A percentile compares a stretch with the other conserved stretches of the same genome.
Evolutionary conservation across 495 filamentous ascomycete species (phyloP).

Genomic region (Tuber microsphaerosporum): DNA sequence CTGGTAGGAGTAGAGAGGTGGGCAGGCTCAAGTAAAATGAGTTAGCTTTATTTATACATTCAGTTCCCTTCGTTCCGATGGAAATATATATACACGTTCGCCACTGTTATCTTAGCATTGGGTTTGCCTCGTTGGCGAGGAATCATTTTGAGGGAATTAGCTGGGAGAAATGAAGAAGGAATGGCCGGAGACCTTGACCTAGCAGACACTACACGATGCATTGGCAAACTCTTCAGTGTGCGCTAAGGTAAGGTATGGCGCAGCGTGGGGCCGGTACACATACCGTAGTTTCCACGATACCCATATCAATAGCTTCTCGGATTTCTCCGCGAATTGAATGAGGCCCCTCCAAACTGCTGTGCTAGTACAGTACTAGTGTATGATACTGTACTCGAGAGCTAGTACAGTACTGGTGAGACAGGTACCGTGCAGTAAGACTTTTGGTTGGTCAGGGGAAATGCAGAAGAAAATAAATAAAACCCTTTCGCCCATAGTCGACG

Average conservation of each 20-base stretch:
- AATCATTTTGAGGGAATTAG: not conserved
- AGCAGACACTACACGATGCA: not conserved
- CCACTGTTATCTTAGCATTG: not conserved
- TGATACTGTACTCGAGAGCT: too few relatives aligned
- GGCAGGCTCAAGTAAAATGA: not conserved
- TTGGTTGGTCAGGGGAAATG: slow-evolving; percentile 3
- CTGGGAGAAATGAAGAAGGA: not conserved
- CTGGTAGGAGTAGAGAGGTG: not conserved
- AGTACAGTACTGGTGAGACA: too few relatives aligned
- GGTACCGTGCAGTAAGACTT: not conserved
- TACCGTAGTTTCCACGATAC: not conserved
- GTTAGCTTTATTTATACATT: not conserved
- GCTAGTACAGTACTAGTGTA: too few relatives aligned
- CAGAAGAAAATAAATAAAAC: slow-evolving; percentile 20
- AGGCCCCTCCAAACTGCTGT: not conserved
- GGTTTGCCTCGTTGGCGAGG: not conserved
- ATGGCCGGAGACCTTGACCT: not conserved
- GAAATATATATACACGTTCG: not conserved
- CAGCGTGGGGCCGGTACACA: not conserved
- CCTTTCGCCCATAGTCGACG: slow-evolving; percentile 13
- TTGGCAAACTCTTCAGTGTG: not conserved
- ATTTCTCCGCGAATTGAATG: slow-evolving; percentile 1
- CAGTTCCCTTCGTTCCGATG: not conserved
- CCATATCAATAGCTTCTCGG: not conserved
- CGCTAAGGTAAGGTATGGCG: not conserved